Evolutionary conservation across 163 green algal species (phyloP), one percentile per base, ranked within the genome.

Genomic region (Chloroidium sp.): DNA sequence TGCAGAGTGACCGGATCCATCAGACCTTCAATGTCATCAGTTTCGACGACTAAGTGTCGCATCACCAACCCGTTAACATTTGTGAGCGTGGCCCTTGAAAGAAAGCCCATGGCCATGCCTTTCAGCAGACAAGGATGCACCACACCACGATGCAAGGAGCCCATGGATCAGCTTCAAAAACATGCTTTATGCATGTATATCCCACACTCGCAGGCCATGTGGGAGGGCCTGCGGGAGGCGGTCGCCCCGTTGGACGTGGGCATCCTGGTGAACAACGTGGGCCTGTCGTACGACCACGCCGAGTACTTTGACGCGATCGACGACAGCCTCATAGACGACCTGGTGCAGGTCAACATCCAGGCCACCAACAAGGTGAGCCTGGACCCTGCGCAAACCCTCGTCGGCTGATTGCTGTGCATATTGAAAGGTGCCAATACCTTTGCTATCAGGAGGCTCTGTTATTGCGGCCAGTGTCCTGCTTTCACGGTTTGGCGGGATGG

Each of bases 231-330:
- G 14, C 4, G 4, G 14, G 74, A 80, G 3, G 67, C 62, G 0
- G 72, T 94, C 58, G 74, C 79, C 36, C 75, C 67, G 59, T 76
- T 95, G 8, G 83, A 95, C 6, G 84, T 95, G 10, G 93, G 92
- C 58, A 76, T 97, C 8, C 90, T 97, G 57, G 86, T 97, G 61
- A 97, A 97, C 88, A 97, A 97, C 79, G 93, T 92, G 2, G 93
- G 93, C 3, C 82, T 96, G 82, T 94, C 89, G 0, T 96, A 97
- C 76, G 89, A 92, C 77, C 88, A 97, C 76, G 78, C 87, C 77
- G 89, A 93, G 61, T 92, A 89, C 79, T 84, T 88, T 57, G 83
- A 89, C 1, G n/a, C 64, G 3, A 64, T 89, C 0, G 75, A 81
- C 62, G 78, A 85, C 4, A 59, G 81, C 4, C 6, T 62, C 1